Evolutionary conservation across 495 filamentous ascomycete genomes (phyloP).

Genomic region (Opeltia flavorubescens): DNA sequence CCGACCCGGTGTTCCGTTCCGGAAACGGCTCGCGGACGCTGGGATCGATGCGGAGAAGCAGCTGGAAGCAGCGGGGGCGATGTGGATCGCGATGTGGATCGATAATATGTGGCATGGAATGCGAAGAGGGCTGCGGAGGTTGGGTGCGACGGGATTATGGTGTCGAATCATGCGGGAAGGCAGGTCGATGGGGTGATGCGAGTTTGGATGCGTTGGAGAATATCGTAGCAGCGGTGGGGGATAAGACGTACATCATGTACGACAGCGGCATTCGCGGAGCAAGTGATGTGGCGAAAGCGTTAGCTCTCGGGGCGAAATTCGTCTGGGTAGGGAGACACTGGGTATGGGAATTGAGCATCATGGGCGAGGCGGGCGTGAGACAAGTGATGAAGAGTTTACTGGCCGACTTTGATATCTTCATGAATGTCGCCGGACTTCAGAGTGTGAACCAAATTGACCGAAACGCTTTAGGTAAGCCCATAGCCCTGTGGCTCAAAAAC

Average conservation of each 20-base stretch:
- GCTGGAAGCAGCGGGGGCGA: no score
- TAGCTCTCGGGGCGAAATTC: slow-evolving; percentile 49
- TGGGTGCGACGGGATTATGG: no score
- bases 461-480: slow-evolving; percentile 21
- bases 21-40: no score
- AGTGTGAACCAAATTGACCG: slow-evolving; percentile 37
- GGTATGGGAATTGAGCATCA: slow-evolving; percentile 47
- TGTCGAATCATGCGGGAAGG: no score
- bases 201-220: slow-evolving; percentile 34
- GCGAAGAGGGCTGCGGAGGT: no score
- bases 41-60: no score
- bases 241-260: slow-evolving; percentile 43
- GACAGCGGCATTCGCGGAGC: slow-evolving; percentile 46
- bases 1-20: slow-evolving; percentile 46
- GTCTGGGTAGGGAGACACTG: slow-evolving; percentile 49
- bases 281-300: slow-evolving; percentile 45
- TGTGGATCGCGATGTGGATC: no score
- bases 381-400: slow-evolving; percentile 53
- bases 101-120: no score
- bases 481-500: neutral
- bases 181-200: no score
- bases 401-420: slow-evolving; percentile 52
- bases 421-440: slow-evolving; percentile 49
- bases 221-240: slow-evolving; percentile 43
- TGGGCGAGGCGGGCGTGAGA: slow-evolving; percentile 44